Percentiles rank a stretch among this genome's conserved stretches.
Conservation (phyloP, 305 asterid genomes). For the Fraxinus velutina region DNA sequence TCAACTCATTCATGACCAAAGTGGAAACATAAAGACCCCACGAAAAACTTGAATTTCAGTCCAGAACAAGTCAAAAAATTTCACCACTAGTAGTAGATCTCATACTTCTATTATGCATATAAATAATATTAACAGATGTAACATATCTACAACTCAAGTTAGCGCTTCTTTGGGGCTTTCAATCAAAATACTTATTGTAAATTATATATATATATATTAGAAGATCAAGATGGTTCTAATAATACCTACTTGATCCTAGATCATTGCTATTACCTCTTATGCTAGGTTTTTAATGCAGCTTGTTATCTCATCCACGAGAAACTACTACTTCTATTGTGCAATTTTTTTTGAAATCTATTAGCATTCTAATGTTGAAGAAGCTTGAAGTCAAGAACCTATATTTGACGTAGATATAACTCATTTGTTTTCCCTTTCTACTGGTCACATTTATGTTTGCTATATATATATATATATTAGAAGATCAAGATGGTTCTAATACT, state of each 20-base stretch:
- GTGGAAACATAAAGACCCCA: background rate
- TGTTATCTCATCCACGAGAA: background rate
- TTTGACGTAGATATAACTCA: background rate
- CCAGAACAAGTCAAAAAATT: background rate
- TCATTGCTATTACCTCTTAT: background rate
- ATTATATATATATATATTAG: background rate
- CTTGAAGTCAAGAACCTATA: background rate
- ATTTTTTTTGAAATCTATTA: background rate
- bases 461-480: background rate
- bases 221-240: background rate
- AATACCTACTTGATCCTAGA: background rate
- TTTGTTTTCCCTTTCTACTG: no score
- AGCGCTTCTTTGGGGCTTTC: background rate
- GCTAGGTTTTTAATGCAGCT: background rate
- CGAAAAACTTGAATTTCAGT: background rate
- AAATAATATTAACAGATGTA: background rate
- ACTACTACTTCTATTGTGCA: background rate
- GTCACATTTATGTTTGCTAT: no score
- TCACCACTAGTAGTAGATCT: background rate
- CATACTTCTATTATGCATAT: background rate
- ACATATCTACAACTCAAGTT: background rate
- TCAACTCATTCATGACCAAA: background rate
- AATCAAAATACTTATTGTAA: background rate
- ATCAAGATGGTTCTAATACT: background rate
- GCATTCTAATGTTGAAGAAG: background rate